Base-by-base conservation (phyloP, 2,329 filamentous ascomycete genomes). In the Phialemonium atrogriseum region DNA sequence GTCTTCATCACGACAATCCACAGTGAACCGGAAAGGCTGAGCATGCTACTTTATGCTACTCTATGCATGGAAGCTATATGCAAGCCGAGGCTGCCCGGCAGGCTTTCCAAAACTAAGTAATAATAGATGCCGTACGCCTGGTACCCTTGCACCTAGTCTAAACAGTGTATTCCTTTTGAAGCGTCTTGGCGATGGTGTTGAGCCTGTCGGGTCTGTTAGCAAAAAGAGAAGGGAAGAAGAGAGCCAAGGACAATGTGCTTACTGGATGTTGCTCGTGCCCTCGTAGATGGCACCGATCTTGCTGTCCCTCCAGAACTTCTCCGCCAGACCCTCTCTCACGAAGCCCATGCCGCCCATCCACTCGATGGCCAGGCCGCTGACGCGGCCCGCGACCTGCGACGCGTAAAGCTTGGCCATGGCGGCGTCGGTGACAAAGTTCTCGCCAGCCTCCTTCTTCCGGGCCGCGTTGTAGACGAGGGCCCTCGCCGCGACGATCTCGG, bases 261-360 rank as follows among this genome's bases (percentile, higher is more conserved):
- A 74, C 71, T 81, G 77, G 36, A 81, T 81, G 54, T 81, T 81
- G 60, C 80, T 86, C 34, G 84, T 88, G 19, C 91, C 91, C 66
- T 95, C 89, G 56, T 95, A 95, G 47, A 95, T 96, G 43, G 87
- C 87, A 8, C 91, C 91, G 51, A 98, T 98, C 80, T 96, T 98
- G 70, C 84, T 91, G 58, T 98, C 91, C 27, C 91, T 73, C 72
- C 82, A 98, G 66, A 81, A 95, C 76, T 98, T 98, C 76, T 98
- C 91, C 1, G 91, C 91, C 36, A 94, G 77, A 0, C 91, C 91
- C 59, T 98, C 91, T 26, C 91, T 70, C 11, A 98, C 91, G 49
- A 98, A 98, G 27, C 91, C 91, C 91, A 98, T 96, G 39, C 91
- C 91, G 28, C 91, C 91, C 89, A 96, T 96, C 91, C 91, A 98